Base-by-base conservation (phyloP, 805 yeast species). In the Saccharomycopsis synnaedendra region DNA sequence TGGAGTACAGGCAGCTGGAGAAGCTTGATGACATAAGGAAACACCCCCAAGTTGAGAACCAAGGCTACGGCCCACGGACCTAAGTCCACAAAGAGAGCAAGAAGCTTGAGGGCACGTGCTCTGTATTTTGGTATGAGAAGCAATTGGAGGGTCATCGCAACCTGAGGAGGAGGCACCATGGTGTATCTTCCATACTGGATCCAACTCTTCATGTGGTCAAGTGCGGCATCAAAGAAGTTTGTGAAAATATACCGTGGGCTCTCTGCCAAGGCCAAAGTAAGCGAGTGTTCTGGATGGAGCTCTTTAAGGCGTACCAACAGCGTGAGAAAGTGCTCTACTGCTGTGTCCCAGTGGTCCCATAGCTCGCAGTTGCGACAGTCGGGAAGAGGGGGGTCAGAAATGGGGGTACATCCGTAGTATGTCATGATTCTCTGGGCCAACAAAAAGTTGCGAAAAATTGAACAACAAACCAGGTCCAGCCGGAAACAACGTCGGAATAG, bases 271-370 rank as follows among this genome's bases (percentile, higher is more conserved):
- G 52, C 44, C 11, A 34, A 29, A 4, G 48, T 34, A 4, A 50
- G 32, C 5, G 49, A 46, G 10, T 44, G 28, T 19, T 45, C 29
- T 7, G 48, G 44, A 11, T 43, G 41, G 28, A 46, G 47, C 7
- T 63, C 65, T 42, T 63, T 64, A 38, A 68, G 41, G 44, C 74
- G 74, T 45, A 83, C 70, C 39, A 83, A 63, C 57, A 83, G 88
- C 2, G 85, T 77, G 41, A 93, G 67, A 3, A 94, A 94, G 60
- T 93, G 97, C 61, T 93, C 97, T 39, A 93, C 82, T 0, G 98
- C 97, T 53, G 93, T 69, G 60, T 93, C 97, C 97, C 98, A 93
- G 0, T 96, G 82, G 50, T 87, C 93, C 98, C 98, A 93, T 85
- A 93, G 81, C 4, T 94, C 79, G 60, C 93, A 97, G 52, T 76